A percentile compares a stretch with the other conserved stretches of the same genome.
Conservation (phyloP, 352 stramenopile genomes). For the Phytophthora pseudosyringae region DNA sequence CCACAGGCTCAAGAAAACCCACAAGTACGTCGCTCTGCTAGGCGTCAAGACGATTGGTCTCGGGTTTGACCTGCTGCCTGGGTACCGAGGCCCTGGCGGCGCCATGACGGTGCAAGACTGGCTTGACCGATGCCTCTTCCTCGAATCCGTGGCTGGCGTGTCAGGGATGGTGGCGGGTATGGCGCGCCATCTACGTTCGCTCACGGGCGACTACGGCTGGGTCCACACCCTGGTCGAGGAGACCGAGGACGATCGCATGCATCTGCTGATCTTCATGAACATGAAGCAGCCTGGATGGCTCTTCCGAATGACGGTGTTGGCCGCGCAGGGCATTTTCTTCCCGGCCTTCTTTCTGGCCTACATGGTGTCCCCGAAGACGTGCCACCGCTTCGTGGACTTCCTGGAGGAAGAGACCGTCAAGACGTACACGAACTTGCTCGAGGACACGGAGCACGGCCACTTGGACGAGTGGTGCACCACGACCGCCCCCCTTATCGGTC, state of each 20-base stretch:
- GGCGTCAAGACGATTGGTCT: slow-evolving; percentile 46
- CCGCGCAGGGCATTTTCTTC: slow-evolving; percentile 87
- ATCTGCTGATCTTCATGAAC: slow-evolving; percentile 91
- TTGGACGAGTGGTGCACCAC: slow-evolving; percentile 71
- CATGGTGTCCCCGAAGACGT: slow-evolving; percentile 80
- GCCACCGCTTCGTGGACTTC: slow-evolving; percentile 92
- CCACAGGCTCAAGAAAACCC: slow-evolving; percentile 40
- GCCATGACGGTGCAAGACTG: slow-evolving; percentile 68
- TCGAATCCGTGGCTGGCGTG: slow-evolving; percentile 79
- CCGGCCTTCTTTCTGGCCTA: slow-evolving; percentile 85
- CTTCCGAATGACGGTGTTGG: slow-evolving; percentile 81
- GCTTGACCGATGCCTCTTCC: slow-evolving; percentile 75
- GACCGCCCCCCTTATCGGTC: slow-evolving; percentile 67
- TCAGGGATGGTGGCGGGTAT: slow-evolving; percentile 80
- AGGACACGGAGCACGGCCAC: slow-evolving; percentile 87
- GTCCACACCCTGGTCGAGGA: slow-evolving; percentile 85
- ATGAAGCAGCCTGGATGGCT: slow-evolving; percentile 84
- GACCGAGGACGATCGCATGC: slow-evolving; percentile 94
- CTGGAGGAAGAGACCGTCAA: slow-evolving; percentile 91
- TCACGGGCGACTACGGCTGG: slow-evolving; percentile 80
- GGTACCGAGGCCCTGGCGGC: slow-evolving; percentile 57
- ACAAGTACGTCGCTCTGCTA: slow-evolving; percentile 43
- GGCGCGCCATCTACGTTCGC: slow-evolving; percentile 76
- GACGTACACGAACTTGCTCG: slow-evolving; percentile 91
- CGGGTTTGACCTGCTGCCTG: slow-evolving; percentile 54